Conservation (phyloP, 176 grass and related monocot species). For the Paspalum vaginatum region DNA sequence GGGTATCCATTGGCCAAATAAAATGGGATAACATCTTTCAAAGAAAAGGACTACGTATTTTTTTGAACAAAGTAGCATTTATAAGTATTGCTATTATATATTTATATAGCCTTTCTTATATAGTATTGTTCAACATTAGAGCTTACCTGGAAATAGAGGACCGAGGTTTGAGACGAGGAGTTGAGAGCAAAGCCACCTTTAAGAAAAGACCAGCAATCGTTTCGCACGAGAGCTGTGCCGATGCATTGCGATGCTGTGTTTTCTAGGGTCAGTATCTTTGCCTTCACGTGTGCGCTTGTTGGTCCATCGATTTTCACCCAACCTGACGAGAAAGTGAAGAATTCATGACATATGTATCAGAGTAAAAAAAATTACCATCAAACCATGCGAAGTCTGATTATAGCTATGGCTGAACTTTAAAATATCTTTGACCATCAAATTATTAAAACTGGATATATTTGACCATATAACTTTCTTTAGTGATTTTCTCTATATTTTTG, state of each 20-base stretch:
- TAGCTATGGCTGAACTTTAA: too few relatives aligned
- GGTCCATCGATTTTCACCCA: slow-evolving; percentile 75
- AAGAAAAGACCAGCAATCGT: slow-evolving; percentile 86
- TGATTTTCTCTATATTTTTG: too few relatives aligned
- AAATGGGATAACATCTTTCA: too few relatives aligned
- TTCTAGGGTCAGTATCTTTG: slow-evolving; percentile 55
- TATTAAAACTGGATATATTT: too few relatives aligned
- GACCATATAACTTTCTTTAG: too few relatives aligned
- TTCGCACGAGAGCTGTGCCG: slow-evolving; percentile 65
- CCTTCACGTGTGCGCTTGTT: slow-evolving; percentile 59
- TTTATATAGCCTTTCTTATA: not conserved
- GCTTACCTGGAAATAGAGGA: slow-evolving; percentile 82
- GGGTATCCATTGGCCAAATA: too few relatives aligned
- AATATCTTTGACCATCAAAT: too few relatives aligned
- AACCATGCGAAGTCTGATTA: too few relatives aligned
- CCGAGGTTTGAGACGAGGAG: slow-evolving; percentile 53
- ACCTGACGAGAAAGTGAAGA: slow-evolving; percentile 14
- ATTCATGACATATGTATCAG: too few relatives aligned
- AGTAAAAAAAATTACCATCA: too few relatives aligned
- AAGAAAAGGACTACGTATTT: too few relatives aligned
- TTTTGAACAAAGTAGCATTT: too few relatives aligned
- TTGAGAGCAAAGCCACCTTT: slow-evolving; percentile 79
- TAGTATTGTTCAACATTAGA: not conserved
- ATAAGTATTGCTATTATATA: not conserved
- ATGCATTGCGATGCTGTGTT: slow-evolving; percentile 55